Evolutionary conservation across 2,329 filamentous ascomycete genomes (phyloP).

Genomic region (Keithomyces neogunnii): DNA sequence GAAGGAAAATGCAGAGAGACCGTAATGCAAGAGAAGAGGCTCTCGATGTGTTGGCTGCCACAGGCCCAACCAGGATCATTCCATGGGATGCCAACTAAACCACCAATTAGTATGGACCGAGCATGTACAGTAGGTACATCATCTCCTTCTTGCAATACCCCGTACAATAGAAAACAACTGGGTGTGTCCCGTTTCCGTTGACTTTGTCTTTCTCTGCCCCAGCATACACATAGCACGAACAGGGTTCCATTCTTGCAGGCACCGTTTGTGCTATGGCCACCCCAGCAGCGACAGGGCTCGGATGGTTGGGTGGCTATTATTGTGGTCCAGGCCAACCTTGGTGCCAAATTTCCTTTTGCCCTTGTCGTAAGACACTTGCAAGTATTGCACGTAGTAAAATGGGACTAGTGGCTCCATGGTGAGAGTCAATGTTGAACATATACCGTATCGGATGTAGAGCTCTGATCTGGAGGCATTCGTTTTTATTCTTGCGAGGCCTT

Average conservation of each 20-base stretch:
- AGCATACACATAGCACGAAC: slow-evolving; percentile 7
- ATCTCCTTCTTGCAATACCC: neutral
- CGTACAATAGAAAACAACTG: neutral
- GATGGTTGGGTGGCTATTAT: slow-evolving; percentile 11
- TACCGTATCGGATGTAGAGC: neutral
- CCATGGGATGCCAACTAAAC: slow-evolving; percentile 1
- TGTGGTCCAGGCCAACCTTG: slow-evolving; percentile 9
- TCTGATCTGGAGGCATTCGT: neutral
- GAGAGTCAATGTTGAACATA: neutral
- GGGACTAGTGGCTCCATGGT: neutral
- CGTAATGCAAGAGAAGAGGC: neutral
- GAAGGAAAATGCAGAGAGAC: neutral
- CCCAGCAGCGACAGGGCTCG: slow-evolving; percentile 11
- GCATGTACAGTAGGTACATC: neutral
- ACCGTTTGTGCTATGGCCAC: slow-evolving; percentile 11
- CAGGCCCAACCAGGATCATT: neutral
- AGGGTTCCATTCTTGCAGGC: slow-evolving; percentile 11
- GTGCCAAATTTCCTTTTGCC: slow-evolving; percentile 7
- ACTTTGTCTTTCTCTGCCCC: slow-evolving; percentile 1
- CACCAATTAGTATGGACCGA: neutral
- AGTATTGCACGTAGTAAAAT: neutral
- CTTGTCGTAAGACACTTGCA: slow-evolving; percentile 2
- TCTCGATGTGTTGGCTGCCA: neutral
- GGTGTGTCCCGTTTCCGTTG: neutral
- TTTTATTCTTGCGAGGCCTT: too few species aligned